Evolutionary conservation across 805 yeast genomes (phyloP), one percentile per base, ranked within the genome.

Genomic region (Metschnikowia bowlesiae): DNA sequence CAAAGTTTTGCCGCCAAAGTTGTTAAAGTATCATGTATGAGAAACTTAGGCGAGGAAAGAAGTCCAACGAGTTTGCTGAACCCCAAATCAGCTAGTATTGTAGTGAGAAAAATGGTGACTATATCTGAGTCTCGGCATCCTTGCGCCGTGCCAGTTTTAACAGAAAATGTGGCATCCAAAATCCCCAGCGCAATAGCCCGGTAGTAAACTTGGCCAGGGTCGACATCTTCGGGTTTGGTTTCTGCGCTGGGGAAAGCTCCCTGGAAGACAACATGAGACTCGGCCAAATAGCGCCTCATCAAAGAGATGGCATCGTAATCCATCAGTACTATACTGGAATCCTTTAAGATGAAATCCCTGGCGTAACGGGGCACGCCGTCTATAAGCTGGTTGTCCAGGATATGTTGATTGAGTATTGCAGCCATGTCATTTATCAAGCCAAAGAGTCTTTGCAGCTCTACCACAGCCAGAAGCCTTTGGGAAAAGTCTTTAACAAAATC

Each of bases 401-500:
- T 41, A 38, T 57, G 61, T 10, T 46, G 22, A 7, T 53, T 48
- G 9, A 54, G 35, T 26, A 57, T 42, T 2, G 3, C 38, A 4
- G 63, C 57, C 13, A 63, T 32, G 16, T 66, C 67, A 51, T 70
- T 68, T 16, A 58, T 29, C 37, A 66, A 33, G 1, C 42, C 51
- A 7, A 66, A 36, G 9, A 61, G 29, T 2, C 56, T 53, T 18
- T 59, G 56, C 52, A 50, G 54, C 39, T 46, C 53, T 5, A 47
- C 48, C 7, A 54, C 41, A 8, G 10, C 41, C 55, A 47, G 53
- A 22, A 56, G 22, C 16, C 60, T 42, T n/a, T 39, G 26, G 22
- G 58, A 47, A 11, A 54, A 14, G 31, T 52, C 57, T 13, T 39
- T 39, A 6, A 57, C 57, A 38, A 57, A 47, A 6, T 39, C 55